Base-by-base conservation (phyloP, 1,284 basidiomycete genomes). In the Leucoagaricus sp. region DNA sequence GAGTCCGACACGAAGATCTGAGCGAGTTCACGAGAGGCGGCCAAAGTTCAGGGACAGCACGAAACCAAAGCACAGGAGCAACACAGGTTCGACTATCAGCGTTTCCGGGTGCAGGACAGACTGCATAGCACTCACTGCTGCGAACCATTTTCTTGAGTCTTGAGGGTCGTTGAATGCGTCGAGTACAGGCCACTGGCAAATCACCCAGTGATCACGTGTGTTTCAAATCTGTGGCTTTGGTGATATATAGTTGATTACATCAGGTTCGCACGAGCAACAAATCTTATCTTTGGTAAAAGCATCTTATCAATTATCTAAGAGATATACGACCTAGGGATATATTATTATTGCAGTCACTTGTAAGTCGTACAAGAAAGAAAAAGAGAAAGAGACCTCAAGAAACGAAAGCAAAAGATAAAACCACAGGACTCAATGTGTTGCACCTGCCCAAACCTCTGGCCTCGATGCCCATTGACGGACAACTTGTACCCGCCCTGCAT, bases 1-100 rank as follows among this genome's bases (percentile, higher is more conserved):
- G 70, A 85, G 81, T 70, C 97, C 97, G 77, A 82, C 82, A 70
- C 93, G 92, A 74, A 96, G 78, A 81, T 96, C 96, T 97, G 63
- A 51, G 58, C 33, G 42, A 44, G 26, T 51, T 17, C 15, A 19
- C 17, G 38, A 21, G 28, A 38, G 5, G 42, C 25, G n/a, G 28
- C 12, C 6, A 23, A 38, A 25, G 26, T 21, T 17, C 25, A 21
- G 9, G 13, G 15, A 40, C 26, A 13, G 38, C 7, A 15, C 38
- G 13, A 21, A 48, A 13, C 26, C 51, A 19, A 28, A 56, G 5
- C 40, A 60, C 56, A 49, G 53, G 12, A 46, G n/a, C 36, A 23
- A 49, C 34, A 38, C 40, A 58, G 15, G 64, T n/a, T 41, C 13
- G 10, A 45, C 29, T 31, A 38, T 63, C 64, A 65, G 60, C 57